Conservation (phyloP, 2,329 filamentous ascomycete species). For the Talaromyces atroroseus region DNA sequence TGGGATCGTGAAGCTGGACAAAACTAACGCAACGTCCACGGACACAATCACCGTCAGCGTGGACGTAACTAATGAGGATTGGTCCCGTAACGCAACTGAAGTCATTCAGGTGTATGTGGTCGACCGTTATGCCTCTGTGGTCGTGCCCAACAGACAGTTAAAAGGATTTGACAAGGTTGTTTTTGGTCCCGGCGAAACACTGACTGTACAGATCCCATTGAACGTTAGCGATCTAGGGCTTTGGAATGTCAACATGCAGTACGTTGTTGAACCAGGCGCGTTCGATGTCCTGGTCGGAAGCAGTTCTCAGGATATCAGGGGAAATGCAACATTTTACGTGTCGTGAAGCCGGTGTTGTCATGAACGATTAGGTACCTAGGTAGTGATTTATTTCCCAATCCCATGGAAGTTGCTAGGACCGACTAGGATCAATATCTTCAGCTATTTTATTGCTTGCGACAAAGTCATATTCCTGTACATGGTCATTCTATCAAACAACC, state of each 20-base stretch:
- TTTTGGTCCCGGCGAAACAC: constrained; percentile 55
- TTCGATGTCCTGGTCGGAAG: constrained; percentile 59
- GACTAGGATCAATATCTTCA: background rate
- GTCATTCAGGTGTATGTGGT: constrained; percentile 65
- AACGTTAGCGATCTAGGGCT: constrained; percentile 49
- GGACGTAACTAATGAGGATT: constrained; percentile 54
- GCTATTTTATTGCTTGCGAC: background rate
- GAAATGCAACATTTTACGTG: constrained; percentile 29
- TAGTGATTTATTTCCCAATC: background rate
- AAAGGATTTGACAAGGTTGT: constrained; percentile 64
- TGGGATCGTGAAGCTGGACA: constrained; percentile 22
- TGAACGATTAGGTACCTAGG: no score
- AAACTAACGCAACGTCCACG: constrained; percentile 44
- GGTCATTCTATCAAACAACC: background rate
- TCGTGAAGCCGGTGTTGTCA: background rate
- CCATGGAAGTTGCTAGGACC: background rate
- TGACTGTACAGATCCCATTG: constrained; percentile 49
- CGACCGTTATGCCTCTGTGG: constrained; percentile 57
- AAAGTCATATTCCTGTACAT: constrained; percentile 1
- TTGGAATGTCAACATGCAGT: constrained; percentile 59
- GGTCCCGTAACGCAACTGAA: constrained; percentile 55
- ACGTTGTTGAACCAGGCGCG: constrained; percentile 67
- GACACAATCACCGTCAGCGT: constrained; percentile 57
- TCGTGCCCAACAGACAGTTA: constrained; percentile 59
- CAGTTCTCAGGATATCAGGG: constrained; percentile 36